Evolutionary conservation across 177 flowering plant species (phyloP).

Genomic region (Vitis hybrid): DNA sequence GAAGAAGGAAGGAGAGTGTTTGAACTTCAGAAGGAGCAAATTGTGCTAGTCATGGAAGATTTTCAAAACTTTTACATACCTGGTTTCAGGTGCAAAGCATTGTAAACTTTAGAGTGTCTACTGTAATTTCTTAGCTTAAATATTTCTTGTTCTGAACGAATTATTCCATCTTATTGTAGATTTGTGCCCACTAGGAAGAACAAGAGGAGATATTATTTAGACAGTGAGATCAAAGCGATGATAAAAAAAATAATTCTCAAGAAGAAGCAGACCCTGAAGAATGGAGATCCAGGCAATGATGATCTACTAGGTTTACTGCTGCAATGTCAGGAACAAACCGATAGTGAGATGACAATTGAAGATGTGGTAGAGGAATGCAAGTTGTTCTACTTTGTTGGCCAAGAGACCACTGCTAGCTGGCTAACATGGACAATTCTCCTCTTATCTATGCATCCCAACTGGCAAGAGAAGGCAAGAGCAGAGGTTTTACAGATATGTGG

Average conservation of each 20-base stretch:
- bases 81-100: too few relatives aligned
- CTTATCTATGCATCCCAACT: constrained; percentile 45
- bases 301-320: constrained; percentile 43
- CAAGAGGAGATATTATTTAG: too few relatives aligned
- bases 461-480: constrained; percentile 62
- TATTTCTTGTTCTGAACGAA: constrained; percentile 8
- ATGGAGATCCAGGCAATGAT: constrained; percentile 21
- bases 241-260: constrained; percentile 27
- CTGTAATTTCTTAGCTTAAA: too few relatives aligned
- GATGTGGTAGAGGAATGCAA: constrained; percentile 60
- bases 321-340: constrained; percentile 15
- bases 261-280: constrained; percentile 22
- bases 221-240: constrained; percentile 24
- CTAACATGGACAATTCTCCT: constrained; percentile 45
- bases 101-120: too few relatives aligned
- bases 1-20: neutral
- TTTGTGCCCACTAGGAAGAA: too few relatives aligned
- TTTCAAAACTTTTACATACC: too few relatives aligned
- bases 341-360: constrained; percentile 34
- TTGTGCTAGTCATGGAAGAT: too few relatives aligned
- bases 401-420: constrained; percentile 50
- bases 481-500: constrained; percentile 38
- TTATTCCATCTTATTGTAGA: too few relatives aligned
- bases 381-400: constrained; percentile 55
- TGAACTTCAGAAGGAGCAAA: constrained; percentile 1